Base-by-base conservation (phyloP, 2,329 filamentous ascomycete species). In the Alternaria consortialis region DNA sequence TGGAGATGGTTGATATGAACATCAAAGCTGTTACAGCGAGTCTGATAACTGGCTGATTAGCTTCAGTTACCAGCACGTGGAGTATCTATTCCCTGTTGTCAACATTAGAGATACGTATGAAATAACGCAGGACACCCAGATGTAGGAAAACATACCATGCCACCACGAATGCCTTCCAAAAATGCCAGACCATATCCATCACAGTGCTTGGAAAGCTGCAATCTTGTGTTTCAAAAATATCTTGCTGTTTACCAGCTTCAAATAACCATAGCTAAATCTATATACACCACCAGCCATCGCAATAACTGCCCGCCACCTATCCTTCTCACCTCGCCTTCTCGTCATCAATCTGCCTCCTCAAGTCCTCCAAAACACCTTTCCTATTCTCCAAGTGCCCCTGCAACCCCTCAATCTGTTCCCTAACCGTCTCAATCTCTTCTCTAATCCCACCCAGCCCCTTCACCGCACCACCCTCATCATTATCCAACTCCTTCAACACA, bases 321-420 rank as follows among this genome's bases (percentile, higher is more conserved):
- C 7, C n/a, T 25, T 32, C 62, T 52, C 58, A 56, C 23, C 84
- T 82, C 60, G 82, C 82, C 84, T 91, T 95, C 85, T 94, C 94
- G 23, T 92, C 90, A 73, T 97, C 93, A 79, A 98, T 91, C 81
- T 97, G 89, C 75, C 88, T 84, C 80, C 88, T 87, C 76, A 98
- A 76, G 77, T 92, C 90, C 48, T 91, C 88, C 72, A 99, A 82
- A 31, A 90, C 87, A 67, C 90, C 87, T 79, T 94, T 88, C 63
- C 95, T 85, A 67, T 89, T 88, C 72, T 88, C 85, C 73, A 97
- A 81, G 83, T 99, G 95, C 63, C 84, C 82, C 82, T 97, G 93
- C 67, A 99, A 79, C 1, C 94, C 93, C 67, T 97, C 93, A 2
- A 99, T 90, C 83, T 99, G 94, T 80, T 98, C 94, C 73, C 87